Conservation (phyloP, 2,329 filamentous ascomycete species). For the Sporothrix schenckii region DNA sequence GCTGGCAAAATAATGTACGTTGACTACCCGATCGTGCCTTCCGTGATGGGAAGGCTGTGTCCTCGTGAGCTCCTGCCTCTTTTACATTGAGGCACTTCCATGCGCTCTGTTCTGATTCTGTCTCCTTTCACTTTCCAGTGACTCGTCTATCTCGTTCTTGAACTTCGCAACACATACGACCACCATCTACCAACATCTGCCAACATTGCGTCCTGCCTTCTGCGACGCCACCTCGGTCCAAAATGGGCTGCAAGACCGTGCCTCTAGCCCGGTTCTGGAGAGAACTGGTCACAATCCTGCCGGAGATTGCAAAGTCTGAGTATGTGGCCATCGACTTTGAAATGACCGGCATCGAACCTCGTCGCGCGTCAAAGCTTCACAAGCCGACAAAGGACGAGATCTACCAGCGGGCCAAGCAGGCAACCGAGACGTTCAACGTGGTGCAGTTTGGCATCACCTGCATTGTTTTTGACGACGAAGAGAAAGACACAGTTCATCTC, state of each 20-base stretch:
- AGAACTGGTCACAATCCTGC: slow-evolving; percentile 41
- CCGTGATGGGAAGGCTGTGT: background rate
- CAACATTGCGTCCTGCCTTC: background rate
- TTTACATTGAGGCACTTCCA: background rate
- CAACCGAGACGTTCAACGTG: slow-evolving; percentile 42
- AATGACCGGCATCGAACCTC: slow-evolving; percentile 44
- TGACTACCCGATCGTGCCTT: slow-evolving; percentile 19
- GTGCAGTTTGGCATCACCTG: slow-evolving; percentile 47
- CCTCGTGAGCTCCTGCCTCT: background rate
- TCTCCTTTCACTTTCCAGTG: background rate
- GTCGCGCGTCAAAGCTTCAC: background rate
- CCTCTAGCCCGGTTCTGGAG: slow-evolving; percentile 40
- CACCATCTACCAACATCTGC: no score
- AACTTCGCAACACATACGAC: background rate
- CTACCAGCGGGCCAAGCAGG: slow-evolving; percentile 41
- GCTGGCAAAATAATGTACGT: background rate
- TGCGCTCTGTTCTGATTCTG: background rate
- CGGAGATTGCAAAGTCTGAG: slow-evolving; percentile 40
- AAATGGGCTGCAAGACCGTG: slow-evolving; percentile 39
- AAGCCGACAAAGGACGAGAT: slow-evolving; percentile 29
- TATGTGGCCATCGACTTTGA: slow-evolving; percentile 47
- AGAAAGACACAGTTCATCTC: slow-evolving; percentile 30
- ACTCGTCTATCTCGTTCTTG: background rate
- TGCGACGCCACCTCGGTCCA: no score
- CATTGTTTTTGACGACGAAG: slow-evolving; percentile 31